Base-by-base conservation (phyloP, 495 filamentous ascomycete species). In the Penicillium canescens region DNA sequence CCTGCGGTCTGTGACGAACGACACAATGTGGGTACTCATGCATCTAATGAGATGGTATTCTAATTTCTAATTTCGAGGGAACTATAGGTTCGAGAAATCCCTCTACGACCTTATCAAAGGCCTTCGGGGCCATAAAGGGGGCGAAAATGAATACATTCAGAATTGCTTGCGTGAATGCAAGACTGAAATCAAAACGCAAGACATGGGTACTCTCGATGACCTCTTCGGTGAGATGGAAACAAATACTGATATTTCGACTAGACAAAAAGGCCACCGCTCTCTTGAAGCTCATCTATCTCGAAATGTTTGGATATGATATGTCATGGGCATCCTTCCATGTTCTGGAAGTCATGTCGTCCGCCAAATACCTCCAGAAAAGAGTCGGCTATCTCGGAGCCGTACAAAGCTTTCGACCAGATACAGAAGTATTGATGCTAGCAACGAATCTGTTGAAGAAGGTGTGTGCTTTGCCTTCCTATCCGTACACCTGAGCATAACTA, bases 281-380 rank as follows among this genome's bases (percentile, higher is more conserved):
- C 31, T 74, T 98, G 61, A 98, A 98, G 74, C 78, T 98, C 50
- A 86, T 96, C 35, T 98, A 98, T 67, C 82, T 98, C 54, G 94
- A 98, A 69, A 98, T 98, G 94, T 91, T 96, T 65, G 94, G 94
- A 10, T 89, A 98, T 64, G 94, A 98, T 72, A 98, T 98, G 94
- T 97, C 94, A 0, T 98, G 94, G 94, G 94, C 95, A 16, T 91
- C 91, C 8, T 98, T 98, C 69, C 89, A 98, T 68, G 94, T 97
- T 11, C 86, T 98, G 31, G 94, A 98, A 72, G 94, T 98, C 69
- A 98, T 98, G 94, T 95, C 92, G 20, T 94, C 90, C 6, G 71
- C 86, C 13, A 97, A 96, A 69, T 96, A 96, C 68, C 78, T 89
- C 34, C 94, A 96, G 67, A 98, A 98, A 69, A 77, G 94, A 54